Evolutionary conservation across 148 eudicot species (phyloP).

Genomic region (Rheum nobile): DNA sequence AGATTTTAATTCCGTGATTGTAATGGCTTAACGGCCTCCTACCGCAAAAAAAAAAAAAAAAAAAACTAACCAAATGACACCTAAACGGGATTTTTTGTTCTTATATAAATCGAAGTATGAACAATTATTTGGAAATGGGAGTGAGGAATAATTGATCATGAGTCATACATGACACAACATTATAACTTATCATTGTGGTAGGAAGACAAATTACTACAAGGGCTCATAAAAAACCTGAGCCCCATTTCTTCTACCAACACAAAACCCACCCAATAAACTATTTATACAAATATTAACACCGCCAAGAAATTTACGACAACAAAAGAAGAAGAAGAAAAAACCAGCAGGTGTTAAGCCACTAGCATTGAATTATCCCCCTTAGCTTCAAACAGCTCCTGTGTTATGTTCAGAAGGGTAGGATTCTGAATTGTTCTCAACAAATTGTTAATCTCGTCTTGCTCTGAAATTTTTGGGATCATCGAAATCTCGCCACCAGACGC

Average conservation of each 20-base stretch:
- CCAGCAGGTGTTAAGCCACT: background rate
- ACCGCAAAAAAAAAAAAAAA: no score
- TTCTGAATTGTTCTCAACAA: conserved; percentile 16
- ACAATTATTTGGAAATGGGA: background rate
- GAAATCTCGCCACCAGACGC: conserved; percentile 54
- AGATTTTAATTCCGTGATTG: no score
- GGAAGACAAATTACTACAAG: background rate
- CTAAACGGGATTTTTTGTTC: no score
- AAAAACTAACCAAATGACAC: no score
- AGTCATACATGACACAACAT: background rate
- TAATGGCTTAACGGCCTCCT: no score
- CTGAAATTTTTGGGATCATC: background rate
- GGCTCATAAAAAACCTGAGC: background rate
- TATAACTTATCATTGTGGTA: background rate
- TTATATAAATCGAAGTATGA: no score
- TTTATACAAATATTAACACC: background rate
- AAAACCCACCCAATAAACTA: background rate
- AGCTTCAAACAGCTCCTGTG: background rate
- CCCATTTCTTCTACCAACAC: background rate
- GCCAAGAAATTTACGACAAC: background rate
- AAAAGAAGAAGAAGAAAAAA: background rate
- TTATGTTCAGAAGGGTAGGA: background rate
- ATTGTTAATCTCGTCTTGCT: conserved; percentile 22
- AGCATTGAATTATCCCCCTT: background rate
- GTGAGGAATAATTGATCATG: background rate